A percentile compares a stretch with the other conserved stretches of the same genome.
Evolutionary conservation across 352 stramenopile species (phyloP).

Genomic region (Phytophthora meadii): DNA sequence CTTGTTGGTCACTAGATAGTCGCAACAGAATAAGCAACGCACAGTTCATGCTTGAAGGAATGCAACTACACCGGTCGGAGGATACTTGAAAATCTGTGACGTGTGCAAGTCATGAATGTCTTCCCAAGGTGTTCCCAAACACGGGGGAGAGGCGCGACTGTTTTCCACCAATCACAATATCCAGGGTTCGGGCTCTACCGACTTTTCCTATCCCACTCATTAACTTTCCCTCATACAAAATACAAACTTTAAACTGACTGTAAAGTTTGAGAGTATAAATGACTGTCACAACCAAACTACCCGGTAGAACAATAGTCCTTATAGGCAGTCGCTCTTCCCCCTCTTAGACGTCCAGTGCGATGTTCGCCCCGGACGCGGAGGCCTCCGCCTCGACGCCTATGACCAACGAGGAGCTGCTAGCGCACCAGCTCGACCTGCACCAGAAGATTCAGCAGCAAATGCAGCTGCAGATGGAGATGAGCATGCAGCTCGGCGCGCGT

Average conservation of each 20-base stretch:
- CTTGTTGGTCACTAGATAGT: neutral
- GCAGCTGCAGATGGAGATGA: constrained; percentile 89
- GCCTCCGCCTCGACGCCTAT: constrained; percentile 40
- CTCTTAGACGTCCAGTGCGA: constrained; percentile 24
- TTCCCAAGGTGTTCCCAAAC: constrained; percentile 8
- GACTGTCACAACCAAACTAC: constrained; percentile 11
- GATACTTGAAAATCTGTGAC: constrained; percentile 14
- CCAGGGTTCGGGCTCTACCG: constrained; percentile 5
- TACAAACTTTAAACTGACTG: neutral
- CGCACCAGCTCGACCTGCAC: constrained; percentile 84
- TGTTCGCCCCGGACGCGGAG: constrained; percentile 23
- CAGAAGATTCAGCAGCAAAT: constrained; percentile 89
- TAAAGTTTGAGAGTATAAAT: too few relatives aligned
- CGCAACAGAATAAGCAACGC: neutral
- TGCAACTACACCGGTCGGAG: neutral
- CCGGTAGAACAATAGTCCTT: constrained; percentile 16
- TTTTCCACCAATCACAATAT: constrained; percentile 20
- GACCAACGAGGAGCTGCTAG: constrained; percentile 81
- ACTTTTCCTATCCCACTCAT: neutral
- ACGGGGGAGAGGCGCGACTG: constrained; percentile 10
- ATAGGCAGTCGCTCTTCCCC: constrained; percentile 22
- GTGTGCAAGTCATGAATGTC: constrained; percentile 22
- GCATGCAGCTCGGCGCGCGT: constrained; percentile 62
- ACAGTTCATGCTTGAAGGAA: neutral
- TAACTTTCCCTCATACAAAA: constrained; percentile 3